Percentiles rank a stretch among this genome's conserved stretches.
Evolutionary conservation across 139 green algal genomes (phyloP).

Genomic region (Monoraphidium neglectum): DNA sequence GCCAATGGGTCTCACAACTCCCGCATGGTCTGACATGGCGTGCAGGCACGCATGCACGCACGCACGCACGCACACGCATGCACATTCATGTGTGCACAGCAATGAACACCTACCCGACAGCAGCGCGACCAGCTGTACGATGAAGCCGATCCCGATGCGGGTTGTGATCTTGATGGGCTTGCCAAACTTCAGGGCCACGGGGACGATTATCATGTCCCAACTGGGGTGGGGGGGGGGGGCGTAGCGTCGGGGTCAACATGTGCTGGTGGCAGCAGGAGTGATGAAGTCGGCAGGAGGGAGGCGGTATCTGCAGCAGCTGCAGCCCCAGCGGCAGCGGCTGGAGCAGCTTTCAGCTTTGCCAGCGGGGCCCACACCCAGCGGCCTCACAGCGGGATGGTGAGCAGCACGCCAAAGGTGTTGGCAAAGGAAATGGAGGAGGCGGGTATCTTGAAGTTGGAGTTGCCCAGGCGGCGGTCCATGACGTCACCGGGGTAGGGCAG

Average conservation of each 20-base stretch:
- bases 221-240: too few relatives aligned
- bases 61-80: too few relatives aligned
- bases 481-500: conserved; percentile 41
- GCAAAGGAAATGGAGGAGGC: conserved; percentile 38
- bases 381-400: conserved; percentile 23
- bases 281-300: too few relatives aligned
- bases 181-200: neutral
- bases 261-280: too few relatives aligned
- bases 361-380: too few relatives aligned
- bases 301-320: too few relatives aligned
- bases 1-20: neutral
- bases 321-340: too few relatives aligned
- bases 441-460: conserved; percentile 21
- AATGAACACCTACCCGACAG: neutral
- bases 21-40: too few relatives aligned
- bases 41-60: too few relatives aligned
- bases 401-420: conserved; percentile 49
- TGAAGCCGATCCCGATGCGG: conserved; percentile 19
- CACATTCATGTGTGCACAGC: too few relatives aligned
- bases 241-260: too few relatives aligned
- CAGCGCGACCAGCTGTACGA: conserved; percentile 21
- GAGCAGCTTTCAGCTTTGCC: too few relatives aligned
- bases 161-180: conserved; percentile 12
- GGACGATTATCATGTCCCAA: neutral
- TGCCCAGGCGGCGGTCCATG: conserved; percentile 42